Evolutionary conservation across 768 basidiomycete genomes (phyloP).

Genomic region (Tricholoma furcatifolium): DNA sequence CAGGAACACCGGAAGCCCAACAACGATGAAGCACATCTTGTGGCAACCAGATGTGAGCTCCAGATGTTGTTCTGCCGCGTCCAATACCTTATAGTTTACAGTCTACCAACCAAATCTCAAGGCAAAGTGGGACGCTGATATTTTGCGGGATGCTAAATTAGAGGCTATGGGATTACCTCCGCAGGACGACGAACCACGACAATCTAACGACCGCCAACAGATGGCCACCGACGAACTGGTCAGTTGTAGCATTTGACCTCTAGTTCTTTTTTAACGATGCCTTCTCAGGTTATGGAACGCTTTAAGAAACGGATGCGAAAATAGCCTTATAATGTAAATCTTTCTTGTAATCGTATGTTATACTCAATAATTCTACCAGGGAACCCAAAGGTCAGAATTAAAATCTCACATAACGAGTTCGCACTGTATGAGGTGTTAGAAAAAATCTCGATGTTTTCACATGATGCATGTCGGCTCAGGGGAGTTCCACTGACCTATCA

Average conservation of each 20-base stretch:
- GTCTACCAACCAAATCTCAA: constrained; percentile 85
- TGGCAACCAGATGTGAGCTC: constrained; percentile 83
- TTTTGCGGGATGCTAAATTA: constrained; percentile 82
- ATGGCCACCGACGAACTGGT: constrained; percentile 93
- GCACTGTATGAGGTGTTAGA: no score
- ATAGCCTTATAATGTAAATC: constrained; percentile 29
- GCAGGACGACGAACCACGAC: constrained; percentile 47
- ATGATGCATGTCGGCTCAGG: no score
- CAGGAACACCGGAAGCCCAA: constrained; percentile 53
- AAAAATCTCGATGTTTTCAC: no score
- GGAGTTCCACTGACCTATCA: no score
- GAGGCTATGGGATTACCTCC: constrained; percentile 80
- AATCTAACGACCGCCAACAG: constrained; percentile 58
- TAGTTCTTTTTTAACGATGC: not conserved
- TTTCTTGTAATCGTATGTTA: constrained; percentile 2
- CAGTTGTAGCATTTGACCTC: constrained; percentile 21
- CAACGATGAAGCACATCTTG: constrained; percentile 80
- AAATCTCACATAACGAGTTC: no score
- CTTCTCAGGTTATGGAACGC: constrained; percentile 81
- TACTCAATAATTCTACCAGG: constrained; percentile 4
- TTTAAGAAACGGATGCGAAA: constrained; percentile 97
- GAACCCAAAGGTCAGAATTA: not conserved
- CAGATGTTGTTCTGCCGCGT: not conserved
- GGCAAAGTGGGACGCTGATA: constrained; percentile 84
- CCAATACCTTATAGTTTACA: constrained; percentile 26